These are phyloP conservation scores for Pleurotus pulmonarius DNA, from an alignment of 768 basidiomycete species.

Conservation along the genomic window DNA sequence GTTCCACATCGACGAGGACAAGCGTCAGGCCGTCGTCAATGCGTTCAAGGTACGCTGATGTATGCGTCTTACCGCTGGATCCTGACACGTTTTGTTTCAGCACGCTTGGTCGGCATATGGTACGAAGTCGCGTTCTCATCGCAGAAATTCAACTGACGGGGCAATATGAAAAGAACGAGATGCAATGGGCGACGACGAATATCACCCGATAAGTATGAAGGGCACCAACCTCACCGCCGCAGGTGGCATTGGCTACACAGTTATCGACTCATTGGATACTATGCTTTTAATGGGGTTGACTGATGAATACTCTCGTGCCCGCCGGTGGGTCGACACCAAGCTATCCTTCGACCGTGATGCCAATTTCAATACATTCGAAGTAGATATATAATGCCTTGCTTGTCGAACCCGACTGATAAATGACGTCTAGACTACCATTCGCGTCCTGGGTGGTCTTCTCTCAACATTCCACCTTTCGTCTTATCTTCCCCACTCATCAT, in stretches of 20 bases:
- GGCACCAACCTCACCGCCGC: conserved; percentile 78
- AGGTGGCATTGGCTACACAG: conserved; percentile 86
- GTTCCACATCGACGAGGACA: conserved; percentile 51
- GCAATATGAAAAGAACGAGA: conserved; percentile 57
- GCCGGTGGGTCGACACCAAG: conserved; percentile 68
- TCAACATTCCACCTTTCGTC: conserved; percentile 79
- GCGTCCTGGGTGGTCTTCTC: conserved; percentile 86
- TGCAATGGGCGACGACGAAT: conserved; percentile 91
- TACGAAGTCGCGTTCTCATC: conserved; percentile 24
- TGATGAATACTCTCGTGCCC: conserved; percentile 74
- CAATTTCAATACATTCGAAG: conserved; percentile 88
- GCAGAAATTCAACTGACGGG: conserved; percentile 6
- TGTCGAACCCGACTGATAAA: not conserved
- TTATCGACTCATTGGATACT: conserved; percentile 85
- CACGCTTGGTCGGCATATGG: conserved; percentile 87
- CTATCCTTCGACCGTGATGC: conserved; percentile 77
- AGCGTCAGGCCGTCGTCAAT: conserved; percentile 66
- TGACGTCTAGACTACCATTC: conserved; percentile 74
- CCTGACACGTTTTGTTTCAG: no score
- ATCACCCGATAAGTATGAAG: conserved; percentile 72
- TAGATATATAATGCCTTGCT: conserved; percentile 30
- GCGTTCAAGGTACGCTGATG: conserved; percentile 81
- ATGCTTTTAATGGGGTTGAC: conserved; percentile 82
- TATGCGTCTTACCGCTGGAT: no score
- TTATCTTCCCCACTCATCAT: not conserved